Percentiles rank a stretch among this genome's conserved stretches.
Conservation (phyloP, 2,329 filamentous ascomycete species). For the Coniochaeta hoffmannii region DNA sequence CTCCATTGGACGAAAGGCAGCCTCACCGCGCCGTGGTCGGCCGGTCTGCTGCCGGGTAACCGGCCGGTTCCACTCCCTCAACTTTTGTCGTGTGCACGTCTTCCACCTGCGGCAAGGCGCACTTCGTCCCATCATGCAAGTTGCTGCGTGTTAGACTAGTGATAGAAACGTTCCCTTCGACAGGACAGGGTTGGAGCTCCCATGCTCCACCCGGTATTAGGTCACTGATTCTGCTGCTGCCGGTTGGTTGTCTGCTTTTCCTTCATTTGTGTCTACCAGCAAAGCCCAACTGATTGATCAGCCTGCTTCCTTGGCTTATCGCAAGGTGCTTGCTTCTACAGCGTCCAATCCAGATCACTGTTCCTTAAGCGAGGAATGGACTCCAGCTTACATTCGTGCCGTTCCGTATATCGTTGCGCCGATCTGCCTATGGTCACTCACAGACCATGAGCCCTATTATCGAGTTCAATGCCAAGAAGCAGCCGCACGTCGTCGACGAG, state of each 20-base stretch:
- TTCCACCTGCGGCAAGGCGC: not conserved
- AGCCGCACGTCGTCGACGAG: conserved; percentile 14
- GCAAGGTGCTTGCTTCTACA: no score
- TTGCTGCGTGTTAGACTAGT: no score
- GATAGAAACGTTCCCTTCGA: not conserved
- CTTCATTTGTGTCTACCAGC: not conserved
- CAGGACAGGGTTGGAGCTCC: not conserved
- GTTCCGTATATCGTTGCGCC: not conserved
- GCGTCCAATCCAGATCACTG: not conserved
- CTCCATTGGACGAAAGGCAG: not conserved
- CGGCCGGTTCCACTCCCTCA: not conserved
- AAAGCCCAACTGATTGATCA: not conserved
- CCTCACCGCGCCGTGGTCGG: not conserved
- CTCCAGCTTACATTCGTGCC: not conserved
- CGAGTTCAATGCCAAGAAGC: conserved; percentile 11
- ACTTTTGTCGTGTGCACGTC: not conserved
- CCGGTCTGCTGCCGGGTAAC: not conserved
- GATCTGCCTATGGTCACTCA: not conserved
- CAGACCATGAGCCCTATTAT: not conserved
- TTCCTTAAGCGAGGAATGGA: not conserved
- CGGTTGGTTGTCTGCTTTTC: not conserved
- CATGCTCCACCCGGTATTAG: not conserved
- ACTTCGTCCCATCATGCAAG: no score
- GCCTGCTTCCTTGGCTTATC: not conserved
- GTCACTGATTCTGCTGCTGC: not conserved